phyloP scores from a whole-genome alignment of 129 eudicot species.

The Centaurea solstitialis region DNA sequence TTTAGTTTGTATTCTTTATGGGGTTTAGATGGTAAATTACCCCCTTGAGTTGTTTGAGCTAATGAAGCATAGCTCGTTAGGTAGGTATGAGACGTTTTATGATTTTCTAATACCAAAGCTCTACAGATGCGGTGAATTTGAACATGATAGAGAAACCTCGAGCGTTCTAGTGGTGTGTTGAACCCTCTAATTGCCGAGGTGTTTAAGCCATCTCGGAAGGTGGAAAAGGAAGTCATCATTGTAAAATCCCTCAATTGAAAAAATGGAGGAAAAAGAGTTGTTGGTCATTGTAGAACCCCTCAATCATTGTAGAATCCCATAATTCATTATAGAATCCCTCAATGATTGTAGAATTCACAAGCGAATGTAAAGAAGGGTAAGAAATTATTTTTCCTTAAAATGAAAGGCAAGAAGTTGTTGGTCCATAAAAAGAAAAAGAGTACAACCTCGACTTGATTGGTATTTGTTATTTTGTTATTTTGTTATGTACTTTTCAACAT shows the following conservation, averaged over 20 bases:
- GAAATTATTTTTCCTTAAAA: conserved; percentile 16
- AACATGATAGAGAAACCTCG: conserved; percentile 49
- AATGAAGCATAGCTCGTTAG: conserved; percentile 50
- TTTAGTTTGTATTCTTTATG: conserved; percentile 64
- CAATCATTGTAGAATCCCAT: too few relatives aligned
- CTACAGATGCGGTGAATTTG: conserved; percentile 58
- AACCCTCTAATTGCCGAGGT: conserved; percentile 51
- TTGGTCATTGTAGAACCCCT: too few relatives aligned
- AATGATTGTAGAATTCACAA: background rate
- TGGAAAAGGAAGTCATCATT: conserved; percentile 29
- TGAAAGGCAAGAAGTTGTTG: conserved; percentile 23
- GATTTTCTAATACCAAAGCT: conserved; percentile 59
- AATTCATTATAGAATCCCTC: too few relatives aligned
- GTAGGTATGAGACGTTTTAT: conserved; percentile 60
- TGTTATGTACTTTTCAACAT: background rate
- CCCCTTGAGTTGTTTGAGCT: conserved; percentile 62
- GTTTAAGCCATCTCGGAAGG: conserved; percentile 43
- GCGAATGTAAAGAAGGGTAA: conserved; percentile 25
- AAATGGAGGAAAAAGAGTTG: background rate
- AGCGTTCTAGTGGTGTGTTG: conserved; percentile 48
- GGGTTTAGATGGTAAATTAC: conserved; percentile 55
- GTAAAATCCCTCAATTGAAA: conserved; percentile 15
- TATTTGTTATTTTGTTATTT: background rate
- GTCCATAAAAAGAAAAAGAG: conserved; percentile 27
- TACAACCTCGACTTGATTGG: conserved; percentile 18